A percentile compares a stretch with the other conserved stretches of the same genome.
Evolutionary conservation across 116 monocot genomes (phyloP).

Genomic region (Thalassia testudinum): DNA sequence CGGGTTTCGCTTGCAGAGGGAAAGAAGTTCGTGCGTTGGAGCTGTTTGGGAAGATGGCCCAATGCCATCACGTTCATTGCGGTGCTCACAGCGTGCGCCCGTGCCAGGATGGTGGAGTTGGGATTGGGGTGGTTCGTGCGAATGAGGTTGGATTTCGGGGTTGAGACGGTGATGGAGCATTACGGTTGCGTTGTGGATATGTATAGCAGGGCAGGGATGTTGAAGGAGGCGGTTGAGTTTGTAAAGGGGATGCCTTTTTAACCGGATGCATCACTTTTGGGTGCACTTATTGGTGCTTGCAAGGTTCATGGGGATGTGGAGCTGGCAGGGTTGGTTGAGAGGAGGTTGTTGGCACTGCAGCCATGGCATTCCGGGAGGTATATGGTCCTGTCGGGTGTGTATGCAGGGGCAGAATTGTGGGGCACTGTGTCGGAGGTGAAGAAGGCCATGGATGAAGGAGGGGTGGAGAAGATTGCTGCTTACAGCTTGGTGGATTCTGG

Average conservation of each 20-base stretch:
- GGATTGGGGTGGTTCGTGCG: conserved; percentile 29
- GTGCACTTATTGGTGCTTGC: conserved; percentile 50
- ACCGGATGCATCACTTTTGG: conserved; percentile 43
- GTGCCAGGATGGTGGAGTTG: conserved; percentile 18
- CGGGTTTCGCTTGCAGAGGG: conserved; percentile 34
- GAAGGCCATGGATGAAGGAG: conserved; percentile 21
- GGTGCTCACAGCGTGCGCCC: conserved; percentile 39
- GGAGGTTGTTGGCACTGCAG: conserved; percentile 21
- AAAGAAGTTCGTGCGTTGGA: conserved; percentile 29
- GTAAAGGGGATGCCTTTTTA: conserved; percentile 34
- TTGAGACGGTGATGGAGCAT: conserved; percentile 29
- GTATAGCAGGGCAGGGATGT: conserved; percentile 23
- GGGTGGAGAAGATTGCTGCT: conserved; percentile 29
- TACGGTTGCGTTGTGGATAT: conserved; percentile 20
- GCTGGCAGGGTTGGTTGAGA: conserved; percentile 16
- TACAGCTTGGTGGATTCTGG: conserved; percentile 20
- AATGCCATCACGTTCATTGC: conserved; percentile 44
- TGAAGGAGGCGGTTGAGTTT: conserved; percentile 27
- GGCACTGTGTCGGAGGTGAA: conserved; percentile 16
- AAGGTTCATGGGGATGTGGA: conserved; percentile 26
- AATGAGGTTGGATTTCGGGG: conserved; percentile 15
- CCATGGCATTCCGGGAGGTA: conserved; percentile 31
- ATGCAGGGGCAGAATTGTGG: conserved; percentile 37
- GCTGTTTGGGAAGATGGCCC: conserved; percentile 20
- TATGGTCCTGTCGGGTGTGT: conserved; percentile 31